Conservation (phyloP, 2,329 filamentous ascomycete genomes). For the Tolypocladium inflatum region DNA sequence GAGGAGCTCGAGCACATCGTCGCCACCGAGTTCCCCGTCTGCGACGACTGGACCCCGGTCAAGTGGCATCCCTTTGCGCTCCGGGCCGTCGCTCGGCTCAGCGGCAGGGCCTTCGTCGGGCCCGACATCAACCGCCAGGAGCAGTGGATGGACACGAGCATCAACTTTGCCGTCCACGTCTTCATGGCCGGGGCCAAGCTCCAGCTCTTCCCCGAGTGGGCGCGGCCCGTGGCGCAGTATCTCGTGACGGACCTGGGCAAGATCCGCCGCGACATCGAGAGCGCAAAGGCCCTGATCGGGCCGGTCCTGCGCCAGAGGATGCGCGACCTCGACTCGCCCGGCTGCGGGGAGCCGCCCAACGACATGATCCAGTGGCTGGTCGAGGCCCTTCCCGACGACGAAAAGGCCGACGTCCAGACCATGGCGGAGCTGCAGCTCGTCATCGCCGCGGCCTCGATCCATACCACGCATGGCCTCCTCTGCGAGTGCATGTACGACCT, state of each 20-base stretch:
- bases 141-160: constrained; percentile 42
- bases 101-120: constrained; percentile 44
- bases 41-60: constrained; percentile 45
- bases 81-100: constrained; percentile 41
- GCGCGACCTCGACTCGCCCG: constrained; percentile 26
- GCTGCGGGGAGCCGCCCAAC: constrained; percentile 25
- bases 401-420: constrained; percentile 25
- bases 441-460: constrained; percentile 32
- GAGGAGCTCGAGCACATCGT: constrained; percentile 36
- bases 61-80: constrained; percentile 43
- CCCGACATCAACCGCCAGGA: constrained; percentile 38
- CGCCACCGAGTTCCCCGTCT: constrained; percentile 37
- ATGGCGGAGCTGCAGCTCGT: constrained; percentile 35
- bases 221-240: constrained; percentile 35
- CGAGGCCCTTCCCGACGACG: constrained; percentile 27
- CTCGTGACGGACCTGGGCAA: constrained; percentile 36
- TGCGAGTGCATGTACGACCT: constrained; percentile 43
- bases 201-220: constrained; percentile 41
- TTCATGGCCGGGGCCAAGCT: constrained; percentile 39
- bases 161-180: constrained; percentile 40
- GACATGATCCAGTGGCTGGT: constrained; percentile 37
- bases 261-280: constrained; percentile 32
- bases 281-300: constrained; percentile 31
- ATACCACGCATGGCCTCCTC: constrained; percentile 33
- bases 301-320: constrained; percentile 38